Evolutionary conservation across 1,139 yeast genomes (phyloP), one percentile per base, ranked within the genome.

Genomic region (Tardiomyces depauwii): DNA sequence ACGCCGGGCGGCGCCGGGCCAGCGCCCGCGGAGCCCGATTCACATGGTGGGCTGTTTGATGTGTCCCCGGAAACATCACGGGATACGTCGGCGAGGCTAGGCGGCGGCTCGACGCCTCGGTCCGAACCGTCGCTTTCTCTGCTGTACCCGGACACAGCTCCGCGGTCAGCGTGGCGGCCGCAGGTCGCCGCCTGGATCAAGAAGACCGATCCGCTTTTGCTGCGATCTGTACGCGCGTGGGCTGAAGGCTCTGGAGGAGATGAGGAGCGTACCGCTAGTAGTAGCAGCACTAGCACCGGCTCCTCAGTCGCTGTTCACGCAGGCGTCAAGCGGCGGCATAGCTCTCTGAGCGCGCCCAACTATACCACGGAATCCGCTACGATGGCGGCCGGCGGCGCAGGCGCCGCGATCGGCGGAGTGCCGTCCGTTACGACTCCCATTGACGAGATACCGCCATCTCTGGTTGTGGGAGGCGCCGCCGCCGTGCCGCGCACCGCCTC

Each of bases 71-170:
- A 7, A 7, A 21, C 25, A 4, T 21, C 25, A 7, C 25, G 25
- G 7, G 25, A 21, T 21, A 7, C 7, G 7, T 21, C 25, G 7
- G 25, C 25, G 4, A 21, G 7, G 25, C 25, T 21, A 5, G 25
- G 25, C 25, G 25, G 25, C 4, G 25, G 25, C 7, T 30, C 36
- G n/a, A 13, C 16, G 4, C 16, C 16, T 5, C 5, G 36, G 16
- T 30, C 36, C 16, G 36, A 30, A 30, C 36, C 36, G 16, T 30
- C 16, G n/a, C 11, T 56, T 41, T 56, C 65, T 21, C 50, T 64
- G 42, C 54, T 65, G 39, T 65, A 61, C 46, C 65, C 70, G n/a
- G 70, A 65, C 51, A 65, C 70, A 11, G 70, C 70, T 2, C 69
- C 69, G 4, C 50, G 67, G 33, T 50, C 58, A 13, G 56, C 62